These are phyloP conservation scores for Fusarium papillatum DNA, from an alignment of 2,329 filamentous ascomycete genomes.

Conservation along the genomic window DNA sequence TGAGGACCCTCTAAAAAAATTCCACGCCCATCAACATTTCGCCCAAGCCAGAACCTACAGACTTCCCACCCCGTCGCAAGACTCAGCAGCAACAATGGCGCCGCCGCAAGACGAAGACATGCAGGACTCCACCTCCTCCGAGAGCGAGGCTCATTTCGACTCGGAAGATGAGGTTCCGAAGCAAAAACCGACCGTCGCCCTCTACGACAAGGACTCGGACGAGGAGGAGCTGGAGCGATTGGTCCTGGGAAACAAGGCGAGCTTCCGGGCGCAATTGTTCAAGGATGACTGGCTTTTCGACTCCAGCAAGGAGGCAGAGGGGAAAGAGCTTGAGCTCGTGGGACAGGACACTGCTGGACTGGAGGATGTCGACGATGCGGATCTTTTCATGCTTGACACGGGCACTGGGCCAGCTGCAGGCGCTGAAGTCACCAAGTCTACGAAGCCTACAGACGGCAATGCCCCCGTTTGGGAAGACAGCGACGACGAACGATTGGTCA, in stretches of 20 bases:
- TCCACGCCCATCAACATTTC: slow-evolving; percentile 39
- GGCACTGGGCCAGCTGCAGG: slow-evolving; percentile 59
- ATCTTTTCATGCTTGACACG: slow-evolving; percentile 88
- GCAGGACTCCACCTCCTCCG: slow-evolving; percentile 45
- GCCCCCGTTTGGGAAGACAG: slow-evolving; percentile 91
- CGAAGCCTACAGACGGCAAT: slow-evolving; percentile 48
- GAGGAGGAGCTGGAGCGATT: slow-evolving; percentile 90
- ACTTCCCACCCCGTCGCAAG: slow-evolving; percentile 20
- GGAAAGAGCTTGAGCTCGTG: slow-evolving; percentile 48
- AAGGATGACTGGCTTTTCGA: slow-evolving; percentile 58
- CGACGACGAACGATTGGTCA: slow-evolving; percentile 88
- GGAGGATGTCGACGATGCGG: slow-evolving; percentile 78
- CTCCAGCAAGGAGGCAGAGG: slow-evolving; percentile 50
- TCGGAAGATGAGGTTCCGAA: slow-evolving; percentile 44
- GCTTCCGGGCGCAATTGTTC: slow-evolving; percentile 83
- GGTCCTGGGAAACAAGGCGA: slow-evolving; percentile 89
- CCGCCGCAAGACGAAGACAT: slow-evolving; percentile 46
- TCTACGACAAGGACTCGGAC: slow-evolving; percentile 80
- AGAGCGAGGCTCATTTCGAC: slow-evolving; percentile 46
- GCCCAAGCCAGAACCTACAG: slow-evolving; percentile 26
- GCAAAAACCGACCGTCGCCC: slow-evolving; percentile 46
- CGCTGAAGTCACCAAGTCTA: slow-evolving; percentile 46
- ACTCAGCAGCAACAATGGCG: slow-evolving; percentile 46
- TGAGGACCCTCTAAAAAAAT: slow-evolving; percentile 49
- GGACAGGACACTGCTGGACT: slow-evolving; percentile 66